Percentiles rank a stretch among this genome's conserved stretches.
These are phyloP conservation scores for Crithidia expoeki DNA, from an alignment of 208 protist genomes.

Conservation along the genomic window DNA sequence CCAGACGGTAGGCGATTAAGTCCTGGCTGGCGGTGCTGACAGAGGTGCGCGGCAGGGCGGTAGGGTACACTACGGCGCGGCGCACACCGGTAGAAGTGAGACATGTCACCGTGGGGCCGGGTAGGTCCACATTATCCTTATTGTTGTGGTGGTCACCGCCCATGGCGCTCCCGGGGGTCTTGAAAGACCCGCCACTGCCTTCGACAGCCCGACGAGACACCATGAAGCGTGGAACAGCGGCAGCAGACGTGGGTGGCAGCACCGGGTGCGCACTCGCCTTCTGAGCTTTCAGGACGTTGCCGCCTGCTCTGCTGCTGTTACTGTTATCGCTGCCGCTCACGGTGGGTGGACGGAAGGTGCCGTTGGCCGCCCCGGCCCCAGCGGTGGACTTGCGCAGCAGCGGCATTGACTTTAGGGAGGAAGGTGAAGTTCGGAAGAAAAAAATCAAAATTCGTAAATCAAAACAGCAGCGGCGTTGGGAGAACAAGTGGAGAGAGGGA, in stretches of 20 bases:
- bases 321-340: constrained; percentile 11
- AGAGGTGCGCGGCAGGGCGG: not conserved
- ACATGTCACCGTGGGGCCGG: constrained; percentile 19
- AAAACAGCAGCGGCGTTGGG: not conserved
- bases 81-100: constrained; percentile 25
- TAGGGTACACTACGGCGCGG: constrained; percentile 32
- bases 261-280: constrained; percentile 16
- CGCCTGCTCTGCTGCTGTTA: not conserved
- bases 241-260: constrained; percentile 17
- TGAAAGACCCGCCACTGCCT: constrained; percentile 8
- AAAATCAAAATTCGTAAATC: constrained; percentile 1
- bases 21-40: constrained; percentile 14
- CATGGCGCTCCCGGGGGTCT: not conserved
- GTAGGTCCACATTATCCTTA: constrained; percentile 1
- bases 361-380: constrained; percentile 26
- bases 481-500: not conserved
- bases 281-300: constrained; percentile 6
- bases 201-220: constrained; percentile 12
- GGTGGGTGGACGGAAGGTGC: constrained; percentile 44
- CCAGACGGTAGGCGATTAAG: constrained; percentile 33
- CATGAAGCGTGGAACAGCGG: constrained; percentile 40
- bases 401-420: constrained; percentile 24
- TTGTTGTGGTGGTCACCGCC: not conserved
- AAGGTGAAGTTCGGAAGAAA: not conserved
- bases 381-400: constrained; percentile 39